Conservation (phyloP, 2,329 filamentous ascomycete genomes). For the Chrysoporthe austroafricana region DNA sequence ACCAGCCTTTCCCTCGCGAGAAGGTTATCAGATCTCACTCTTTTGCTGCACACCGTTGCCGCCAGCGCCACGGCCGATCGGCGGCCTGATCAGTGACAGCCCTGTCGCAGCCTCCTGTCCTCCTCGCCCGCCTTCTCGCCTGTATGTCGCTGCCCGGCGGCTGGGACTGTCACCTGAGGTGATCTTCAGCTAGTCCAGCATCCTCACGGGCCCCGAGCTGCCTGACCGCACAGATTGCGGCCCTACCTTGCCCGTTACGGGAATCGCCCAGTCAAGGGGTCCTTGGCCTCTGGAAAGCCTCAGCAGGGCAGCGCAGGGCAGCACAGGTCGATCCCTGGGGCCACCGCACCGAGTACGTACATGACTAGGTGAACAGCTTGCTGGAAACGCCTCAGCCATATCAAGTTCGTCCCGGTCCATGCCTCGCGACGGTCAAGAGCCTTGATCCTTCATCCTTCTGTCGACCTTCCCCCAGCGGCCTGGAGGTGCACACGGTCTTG, state of each 20-base stretch:
- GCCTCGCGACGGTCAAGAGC: neutral
- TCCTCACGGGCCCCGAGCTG: neutral
- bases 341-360: slow-evolving; percentile 4
- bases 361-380: slow-evolving; percentile 7
- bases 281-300: neutral
- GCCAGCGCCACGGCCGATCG: neutral
- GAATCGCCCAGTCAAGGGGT: slow-evolving; percentile 2
- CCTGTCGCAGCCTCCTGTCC: neutral
- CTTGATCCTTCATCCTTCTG: neutral
- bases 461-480: neutral
- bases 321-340: slow-evolving; percentile 3
- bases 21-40: neutral
- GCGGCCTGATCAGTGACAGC: slow-evolving; percentile 4
- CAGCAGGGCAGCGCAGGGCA: slow-evolving; percentile 1
- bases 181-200: neutral
- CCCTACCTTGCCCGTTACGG: neutral
- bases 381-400: neutral
- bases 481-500: neutral
- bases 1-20: neutral
- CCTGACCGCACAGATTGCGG: slow-evolving; percentile 2
- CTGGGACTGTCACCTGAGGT: no score
- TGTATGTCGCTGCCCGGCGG: neutral
- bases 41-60: slow-evolving; percentile 2
- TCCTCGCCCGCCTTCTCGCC: neutral
- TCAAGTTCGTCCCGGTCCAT: neutral